Conservation (phyloP, 768 basidiomycete species). For the Porphyrellus cyaneotinctus region DNA sequence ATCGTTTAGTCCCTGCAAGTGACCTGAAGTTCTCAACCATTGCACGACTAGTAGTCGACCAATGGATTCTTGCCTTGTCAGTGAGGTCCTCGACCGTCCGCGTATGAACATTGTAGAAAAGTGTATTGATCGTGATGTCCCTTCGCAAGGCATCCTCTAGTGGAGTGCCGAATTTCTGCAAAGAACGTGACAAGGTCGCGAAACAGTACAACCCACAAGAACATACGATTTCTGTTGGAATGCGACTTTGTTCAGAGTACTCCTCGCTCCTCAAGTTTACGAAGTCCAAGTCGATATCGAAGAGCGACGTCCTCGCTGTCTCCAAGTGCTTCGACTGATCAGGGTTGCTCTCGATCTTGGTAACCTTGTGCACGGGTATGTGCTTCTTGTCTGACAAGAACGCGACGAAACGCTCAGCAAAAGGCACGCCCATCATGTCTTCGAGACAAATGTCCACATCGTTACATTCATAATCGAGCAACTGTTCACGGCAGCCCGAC, state of each 20-base stretch:
- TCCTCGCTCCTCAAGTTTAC: constrained; percentile 93
- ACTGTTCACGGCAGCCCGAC: constrained; percentile 42
- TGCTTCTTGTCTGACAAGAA: constrained; percentile 40
- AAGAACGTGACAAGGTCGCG: background rate
- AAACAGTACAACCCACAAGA: background rate
- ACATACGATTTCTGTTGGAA: constrained; percentile 83
- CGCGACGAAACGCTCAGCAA: constrained; percentile 72
- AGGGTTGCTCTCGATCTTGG: constrained; percentile 89
- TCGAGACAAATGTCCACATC: constrained; percentile 93
- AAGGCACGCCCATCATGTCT: constrained; percentile 85
- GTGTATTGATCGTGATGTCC: constrained; percentile 91
- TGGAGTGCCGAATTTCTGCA: constrained; percentile 86
- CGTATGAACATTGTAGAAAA: constrained; percentile 95
- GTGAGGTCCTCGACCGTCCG: constrained; percentile 84
- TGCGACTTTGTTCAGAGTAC: constrained; percentile 83
- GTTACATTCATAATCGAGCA: constrained; percentile 75
- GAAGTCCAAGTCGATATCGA: constrained; percentile 84
- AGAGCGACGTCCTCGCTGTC: constrained; percentile 80
- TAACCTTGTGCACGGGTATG: constrained; percentile 47
- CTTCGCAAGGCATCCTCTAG: constrained; percentile 85
- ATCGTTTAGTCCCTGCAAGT: constrained; percentile 76
- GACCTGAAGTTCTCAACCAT: constrained; percentile 8
- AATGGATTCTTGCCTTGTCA: constrained; percentile 49
- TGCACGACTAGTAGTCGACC: background rate
- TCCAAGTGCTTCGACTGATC: constrained; percentile 98